These are phyloP conservation scores for Cladobotryum mycophilum DNA, from an alignment of 2,329 filamentous ascomycete genomes.

Conservation along the genomic window DNA sequence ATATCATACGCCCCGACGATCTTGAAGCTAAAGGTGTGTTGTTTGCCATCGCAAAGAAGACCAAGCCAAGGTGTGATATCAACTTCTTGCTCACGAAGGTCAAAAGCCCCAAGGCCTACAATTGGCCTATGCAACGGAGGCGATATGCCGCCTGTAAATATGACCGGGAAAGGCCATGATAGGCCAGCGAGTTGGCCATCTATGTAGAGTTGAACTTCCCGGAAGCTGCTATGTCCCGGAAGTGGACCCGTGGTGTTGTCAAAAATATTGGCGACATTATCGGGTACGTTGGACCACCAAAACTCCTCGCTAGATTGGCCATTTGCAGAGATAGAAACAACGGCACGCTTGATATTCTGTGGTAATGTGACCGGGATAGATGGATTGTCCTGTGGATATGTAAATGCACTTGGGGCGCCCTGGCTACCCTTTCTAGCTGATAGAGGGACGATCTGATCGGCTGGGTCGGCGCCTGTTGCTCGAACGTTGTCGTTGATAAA, in stretches of 20 bases:
- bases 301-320: slow-evolving; percentile 75
- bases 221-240: slow-evolving; percentile 65
- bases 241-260: slow-evolving; percentile 48
- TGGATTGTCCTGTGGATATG: slow-evolving; percentile 56
- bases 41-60: slow-evolving; percentile 56
- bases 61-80: slow-evolving; percentile 75
- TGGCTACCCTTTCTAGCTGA: slow-evolving; percentile 46
- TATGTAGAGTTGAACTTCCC: slow-evolving; percentile 71
- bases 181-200: slow-evolving; percentile 68
- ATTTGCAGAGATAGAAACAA: slow-evolving; percentile 70
- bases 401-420: slow-evolving; percentile 59
- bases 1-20: slow-evolving; percentile 59
- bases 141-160: slow-evolving; percentile 76
- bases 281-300: slow-evolving; percentile 75
- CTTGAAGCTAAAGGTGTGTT: slow-evolving; percentile 62
- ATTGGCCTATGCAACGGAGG: slow-evolving; percentile 73
- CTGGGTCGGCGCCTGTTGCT: slow-evolving; percentile 28
- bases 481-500: slow-evolving; percentile 50
- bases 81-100: slow-evolving; percentile 72
- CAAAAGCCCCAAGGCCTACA: slow-evolving; percentile 72
- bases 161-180: slow-evolving; percentile 73
- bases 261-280: slow-evolving; percentile 55
- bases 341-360: slow-evolving; percentile 58
- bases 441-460: slow-evolving; percentile 62
- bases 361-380: slow-evolving; percentile 57